Evolutionary conservation across 169 alveolate genomes (phyloP), one percentile per base, ranked within the genome.

Genomic region (Eimeria falciformis): DNA sequence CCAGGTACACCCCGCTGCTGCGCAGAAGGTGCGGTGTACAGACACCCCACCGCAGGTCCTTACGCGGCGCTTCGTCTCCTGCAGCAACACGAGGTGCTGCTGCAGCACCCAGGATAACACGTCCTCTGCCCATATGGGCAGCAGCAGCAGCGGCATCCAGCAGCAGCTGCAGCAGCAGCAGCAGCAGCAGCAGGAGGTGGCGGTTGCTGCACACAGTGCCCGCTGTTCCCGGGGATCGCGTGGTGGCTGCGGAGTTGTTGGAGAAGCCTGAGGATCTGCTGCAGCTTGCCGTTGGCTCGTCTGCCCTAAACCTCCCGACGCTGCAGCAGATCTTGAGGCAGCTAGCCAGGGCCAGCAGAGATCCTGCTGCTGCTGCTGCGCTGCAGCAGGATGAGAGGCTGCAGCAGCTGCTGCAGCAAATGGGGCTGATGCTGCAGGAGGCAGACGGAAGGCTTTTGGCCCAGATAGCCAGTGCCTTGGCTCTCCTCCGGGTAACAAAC

Each of bases 351-450:
- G 50, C 53, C 47, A 68, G 81, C 81, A 17, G n/a, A 18, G 81
- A 6, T n/a, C 40, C 81, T 33, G 81, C 53, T 23, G 81, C 47
- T 68, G 81, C 81, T 23, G 43, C 81, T 27, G 53, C n/a, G 47
- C 47, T 68, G 81, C 81, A 68, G 81, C 43, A 68, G 25, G 81
- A 68, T 25, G 12, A 23, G 23, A 43, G 0, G 50, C 81, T 68
- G 81, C 81, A 68, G 43, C 81, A 29, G 81, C 81, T 68, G 81
- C 81, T 68, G 81, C 43, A 68, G 53, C 81, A 68, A 33, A 68
- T 68, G 7, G 50, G 81, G 11, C 17, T 68, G 6, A 12, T 68
- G 53, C 47, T 68, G 47, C 50, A 17, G 45, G 53, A 68, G 12
- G 81, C 81, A 68, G 81, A 68, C 21, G 50, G 50, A 7, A 11